Evolutionary conservation across 2,329 filamentous ascomycete species (phyloP), one percentile per base, ranked within the genome.

Genomic region (Trichoderma arundinaceum): DNA sequence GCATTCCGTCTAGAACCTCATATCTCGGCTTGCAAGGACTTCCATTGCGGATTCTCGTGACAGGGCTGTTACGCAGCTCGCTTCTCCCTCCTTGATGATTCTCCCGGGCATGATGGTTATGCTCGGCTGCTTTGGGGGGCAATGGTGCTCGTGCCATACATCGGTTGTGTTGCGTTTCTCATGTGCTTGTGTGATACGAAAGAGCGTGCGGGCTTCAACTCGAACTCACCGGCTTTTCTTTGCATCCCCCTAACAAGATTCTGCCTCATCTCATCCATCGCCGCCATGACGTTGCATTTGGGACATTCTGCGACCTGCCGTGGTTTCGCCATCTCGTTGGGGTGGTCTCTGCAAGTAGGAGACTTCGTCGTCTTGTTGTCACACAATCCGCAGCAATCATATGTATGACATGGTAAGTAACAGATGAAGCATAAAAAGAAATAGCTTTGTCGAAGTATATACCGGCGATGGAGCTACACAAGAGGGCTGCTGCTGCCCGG

Each of bases 241-340:
- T 1, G 38, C 28, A 17, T 44, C 13, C 22, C 1, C 10, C n/a
- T 38, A 12, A 2, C 17, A 0, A 17, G 32, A 22, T 44, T 38
- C 9, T 63, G 17, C 38, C 58, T 65, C 32, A 33, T 19, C 7
- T n/a, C 17, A 19, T 66, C 64, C 38, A 13, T 38, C 9, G 22
- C 15, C 28, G 49, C 56, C 32, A 66, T 66, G 19, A 19, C 28
- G 39, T 63, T 43, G 39, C 61, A 65, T 43, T 43, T 51, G 13
- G 17, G 41, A 56, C 64, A 66, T 28, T 39, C 48, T 43, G 56
- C 28, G 22, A 19, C 9, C 19, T 13, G 39, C 48, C 44, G 19
- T n/a, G 12, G 4, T 33, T 54, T 43, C 19, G 39, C 38, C 48
- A 54, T 48, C 12, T 22, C 7, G 12, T 56, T 22, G 33, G 15